Conservation (phyloP, 495 filamentous ascomycete species). For the Penicillium cinerascens region DNA sequence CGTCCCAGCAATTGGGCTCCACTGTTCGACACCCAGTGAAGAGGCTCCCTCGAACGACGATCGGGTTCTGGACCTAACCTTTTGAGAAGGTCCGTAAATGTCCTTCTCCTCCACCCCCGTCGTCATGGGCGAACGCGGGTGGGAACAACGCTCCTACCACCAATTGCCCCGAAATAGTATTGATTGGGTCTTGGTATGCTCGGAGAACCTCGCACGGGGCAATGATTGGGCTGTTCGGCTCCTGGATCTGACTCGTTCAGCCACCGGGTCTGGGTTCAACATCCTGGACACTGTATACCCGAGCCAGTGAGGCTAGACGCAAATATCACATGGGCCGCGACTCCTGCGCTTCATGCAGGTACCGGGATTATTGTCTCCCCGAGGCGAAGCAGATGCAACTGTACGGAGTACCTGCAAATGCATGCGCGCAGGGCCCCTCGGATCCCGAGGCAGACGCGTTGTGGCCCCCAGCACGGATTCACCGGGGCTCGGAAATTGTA, state of each 20-base stretch:
- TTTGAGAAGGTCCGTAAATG: slow-evolving; percentile 11
- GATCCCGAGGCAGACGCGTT: not conserved
- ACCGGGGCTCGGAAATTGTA: not conserved
- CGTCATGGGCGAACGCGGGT: not conserved
- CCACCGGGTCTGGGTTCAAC: too few species aligned
- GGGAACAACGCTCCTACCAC: too few species aligned
- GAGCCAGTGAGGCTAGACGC: not conserved
- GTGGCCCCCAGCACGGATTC: not conserved
- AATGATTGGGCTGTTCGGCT: too few species aligned
- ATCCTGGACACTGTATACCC: too few species aligned
- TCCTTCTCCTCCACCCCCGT: not conserved
- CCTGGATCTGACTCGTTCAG: too few species aligned
- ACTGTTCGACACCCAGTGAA: not conserved
- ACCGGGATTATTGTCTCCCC: not conserved
- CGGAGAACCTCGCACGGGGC: not conserved
- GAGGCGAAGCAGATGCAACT: not conserved
- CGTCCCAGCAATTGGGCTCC: not conserved
- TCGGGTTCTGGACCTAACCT: not conserved
- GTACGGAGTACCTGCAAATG: not conserved
- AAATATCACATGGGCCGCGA: not conserved
- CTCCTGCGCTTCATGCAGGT: not conserved
- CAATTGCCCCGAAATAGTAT: not conserved
- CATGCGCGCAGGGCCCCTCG: not conserved
- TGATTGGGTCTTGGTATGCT: not conserved
- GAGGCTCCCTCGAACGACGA: not conserved